Evolutionary conservation across 345 rosid species (phyloP).

Genomic region (Viola odorata): DNA sequence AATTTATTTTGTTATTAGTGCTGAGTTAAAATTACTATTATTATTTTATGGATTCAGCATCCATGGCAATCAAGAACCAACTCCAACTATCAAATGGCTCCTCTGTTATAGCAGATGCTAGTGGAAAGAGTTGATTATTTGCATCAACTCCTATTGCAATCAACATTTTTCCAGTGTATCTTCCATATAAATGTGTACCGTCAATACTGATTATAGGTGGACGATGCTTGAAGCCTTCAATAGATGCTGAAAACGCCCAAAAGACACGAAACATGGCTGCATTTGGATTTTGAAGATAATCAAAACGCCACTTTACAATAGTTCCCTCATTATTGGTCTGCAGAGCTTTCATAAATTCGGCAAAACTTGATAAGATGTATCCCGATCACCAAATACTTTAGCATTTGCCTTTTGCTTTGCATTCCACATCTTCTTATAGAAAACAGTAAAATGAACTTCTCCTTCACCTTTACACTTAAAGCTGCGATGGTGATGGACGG

Average conservation of each 20-base stretch:
- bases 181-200: background rate
- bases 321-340: background rate
- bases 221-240: background rate
- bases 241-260: background rate
- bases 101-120: too few species aligned
- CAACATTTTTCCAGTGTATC: background rate
- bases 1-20: too few species aligned
- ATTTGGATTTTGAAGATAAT: background rate
- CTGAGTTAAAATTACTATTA: too few species aligned
- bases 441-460: background rate
- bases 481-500: background rate
- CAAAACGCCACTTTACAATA: background rate
- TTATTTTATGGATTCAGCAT: too few species aligned
- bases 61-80: too few species aligned
- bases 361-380: background rate
- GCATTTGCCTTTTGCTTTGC: background rate
- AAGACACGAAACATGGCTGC: background rate
- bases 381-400: background rate
- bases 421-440: background rate
- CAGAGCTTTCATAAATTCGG: background rate
- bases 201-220: background rate
- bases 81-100: too few species aligned
- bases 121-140: too few species aligned
- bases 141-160: background rate
- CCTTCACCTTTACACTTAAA: background rate